Evolutionary conservation across 2,329 filamentous ascomycete genomes (phyloP).

Genomic region (Albophoma yamanashiensis): DNA sequence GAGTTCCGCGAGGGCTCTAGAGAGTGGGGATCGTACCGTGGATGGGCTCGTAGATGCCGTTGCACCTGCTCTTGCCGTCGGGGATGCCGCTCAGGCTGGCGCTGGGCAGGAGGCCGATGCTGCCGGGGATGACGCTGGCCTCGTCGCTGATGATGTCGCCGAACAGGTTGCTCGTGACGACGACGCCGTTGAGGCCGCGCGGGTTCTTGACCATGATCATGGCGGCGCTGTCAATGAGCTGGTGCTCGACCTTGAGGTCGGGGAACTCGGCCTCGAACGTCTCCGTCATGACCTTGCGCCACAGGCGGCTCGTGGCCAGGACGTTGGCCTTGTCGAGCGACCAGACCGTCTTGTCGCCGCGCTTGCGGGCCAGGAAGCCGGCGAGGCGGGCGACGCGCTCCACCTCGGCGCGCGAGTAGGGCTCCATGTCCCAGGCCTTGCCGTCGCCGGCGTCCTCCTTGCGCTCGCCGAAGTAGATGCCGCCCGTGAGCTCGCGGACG

Average conservation of each 20-base stretch:
- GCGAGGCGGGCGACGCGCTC: slow-evolving; percentile 79
- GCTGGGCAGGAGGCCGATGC: slow-evolving; percentile 77
- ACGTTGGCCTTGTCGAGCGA: slow-evolving; percentile 96
- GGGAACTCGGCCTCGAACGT: slow-evolving; percentile 85
- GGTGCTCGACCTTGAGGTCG: slow-evolving; percentile 71
- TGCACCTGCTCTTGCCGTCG: slow-evolving; percentile 73
- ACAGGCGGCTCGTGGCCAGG: slow-evolving; percentile 78
- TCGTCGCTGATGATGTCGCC: slow-evolving; percentile 96
- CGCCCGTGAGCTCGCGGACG: slow-evolving; percentile 82
- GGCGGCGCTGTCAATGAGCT: slow-evolving; percentile 91
- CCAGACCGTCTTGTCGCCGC: slow-evolving; percentile 61
- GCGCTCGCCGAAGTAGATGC: slow-evolving; percentile 91
- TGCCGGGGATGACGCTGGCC: slow-evolving; percentile 87
- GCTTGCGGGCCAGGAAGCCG: slow-evolving; percentile 67
- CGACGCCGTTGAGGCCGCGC: slow-evolving; percentile 73
- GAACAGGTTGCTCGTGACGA: slow-evolving; percentile 89
- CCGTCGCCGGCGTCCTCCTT: slow-evolving; percentile 58
- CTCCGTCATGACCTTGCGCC: slow-evolving; percentile 79
- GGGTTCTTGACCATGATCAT: slow-evolving; percentile 98
- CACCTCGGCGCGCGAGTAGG: slow-evolving; percentile 76
- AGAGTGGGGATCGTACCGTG: too few relatives aligned
- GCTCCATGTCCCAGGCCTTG: slow-evolving; percentile 72
- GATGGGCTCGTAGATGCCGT: slow-evolving; percentile 96
- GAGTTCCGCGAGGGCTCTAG: not conserved
- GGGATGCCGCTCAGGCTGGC: slow-evolving; percentile 81